Evolutionary conservation across 495 filamentous ascomycete genomes (phyloP).

Genomic region (Neurospora terricola): DNA sequence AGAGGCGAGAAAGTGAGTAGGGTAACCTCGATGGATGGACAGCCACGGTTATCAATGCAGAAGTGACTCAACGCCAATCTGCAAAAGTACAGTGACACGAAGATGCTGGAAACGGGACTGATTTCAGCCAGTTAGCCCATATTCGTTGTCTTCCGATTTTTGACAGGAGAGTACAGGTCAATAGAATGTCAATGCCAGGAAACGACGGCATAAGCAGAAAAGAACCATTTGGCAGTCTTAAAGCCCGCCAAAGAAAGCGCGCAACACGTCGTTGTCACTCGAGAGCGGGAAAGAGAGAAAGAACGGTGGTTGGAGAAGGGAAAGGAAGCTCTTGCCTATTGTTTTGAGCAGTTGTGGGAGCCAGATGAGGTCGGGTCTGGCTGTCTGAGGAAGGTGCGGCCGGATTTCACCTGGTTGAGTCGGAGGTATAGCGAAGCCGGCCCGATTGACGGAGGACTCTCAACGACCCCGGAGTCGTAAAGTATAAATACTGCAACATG

Average conservation of each 20-base stretch:
- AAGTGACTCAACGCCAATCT: not conserved
- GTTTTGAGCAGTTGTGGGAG: not conserved
- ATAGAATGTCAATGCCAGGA: not conserved
- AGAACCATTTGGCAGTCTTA: not conserved
- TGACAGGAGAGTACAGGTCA: not conserved
- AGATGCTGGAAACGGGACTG: not conserved
- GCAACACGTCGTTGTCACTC: not conserved
- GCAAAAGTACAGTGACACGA: not conserved
- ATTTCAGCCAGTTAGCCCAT: not conserved
- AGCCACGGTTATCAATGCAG: not conserved
- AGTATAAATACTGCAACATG: not conserved
- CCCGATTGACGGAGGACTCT: not conserved
- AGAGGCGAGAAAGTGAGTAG: not conserved
- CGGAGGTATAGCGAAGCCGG: not conserved
- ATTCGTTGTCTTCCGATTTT: not conserved
- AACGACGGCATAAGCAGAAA: not conserved
- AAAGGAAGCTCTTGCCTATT: not conserved
- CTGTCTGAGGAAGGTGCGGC: not conserved
- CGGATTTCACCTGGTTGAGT: not conserved
- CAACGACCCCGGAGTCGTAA: not conserved
- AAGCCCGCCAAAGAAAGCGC: not conserved
- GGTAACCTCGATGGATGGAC: not conserved
- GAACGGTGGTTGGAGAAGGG: not conserved
- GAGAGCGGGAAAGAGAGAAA: not conserved
- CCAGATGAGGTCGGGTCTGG: not conserved